Percentiles rank a stretch among this genome's conserved stretches.
Evolutionary conservation across 2,329 filamentous ascomycete species (phyloP).

Genomic region (Diaporthe longicolla): DNA sequence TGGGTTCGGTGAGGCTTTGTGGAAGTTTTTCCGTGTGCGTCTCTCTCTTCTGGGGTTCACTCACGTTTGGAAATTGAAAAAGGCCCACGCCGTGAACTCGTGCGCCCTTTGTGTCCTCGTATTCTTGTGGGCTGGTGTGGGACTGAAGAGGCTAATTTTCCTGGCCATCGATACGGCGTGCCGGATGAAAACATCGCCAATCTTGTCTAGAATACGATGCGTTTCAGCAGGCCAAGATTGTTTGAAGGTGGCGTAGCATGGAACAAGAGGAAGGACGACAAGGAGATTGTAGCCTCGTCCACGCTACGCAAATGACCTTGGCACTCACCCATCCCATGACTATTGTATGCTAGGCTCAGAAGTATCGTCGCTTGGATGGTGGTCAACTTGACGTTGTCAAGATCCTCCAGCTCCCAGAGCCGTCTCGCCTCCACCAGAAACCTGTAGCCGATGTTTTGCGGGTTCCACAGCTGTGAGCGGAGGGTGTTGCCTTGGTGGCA

Average conservation of each 20-base stretch:
- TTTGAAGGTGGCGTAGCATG: not conserved
- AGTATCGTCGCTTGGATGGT: slow-evolving; percentile 7
- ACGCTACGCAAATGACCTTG: not conserved
- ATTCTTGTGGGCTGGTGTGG: not conserved
- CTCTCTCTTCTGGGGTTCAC: not conserved
- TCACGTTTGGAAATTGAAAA: slow-evolving; percentile 22
- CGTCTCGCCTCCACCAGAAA: slow-evolving; percentile 8
- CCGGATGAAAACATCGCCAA: not conserved
- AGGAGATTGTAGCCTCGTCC: not conserved
- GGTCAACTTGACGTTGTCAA: slow-evolving; percentile 1
- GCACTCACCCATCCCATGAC: slow-evolving; percentile 17
- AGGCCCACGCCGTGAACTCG: slow-evolving; percentile 22
- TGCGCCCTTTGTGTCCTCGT: not conserved
- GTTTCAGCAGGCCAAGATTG: not conserved
- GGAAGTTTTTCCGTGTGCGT: not conserved
- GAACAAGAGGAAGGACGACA: not conserved
- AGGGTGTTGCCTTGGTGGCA: not conserved
- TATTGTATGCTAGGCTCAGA: slow-evolving; percentile 14
- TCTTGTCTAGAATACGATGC: not conserved
- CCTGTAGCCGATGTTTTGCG: slow-evolving; percentile 5
- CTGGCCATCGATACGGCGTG: slow-evolving; percentile 8
- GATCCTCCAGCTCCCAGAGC: slow-evolving; percentile 12
- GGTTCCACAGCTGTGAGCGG: slow-evolving; percentile 18
- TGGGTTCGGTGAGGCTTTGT: not conserved
- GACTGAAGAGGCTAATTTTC: not conserved